These are phyloP conservation scores for Hypoxylon lenormandii DNA, from an alignment of 495 filamentous ascomycete genomes.

Conservation along the genomic window DNA sequence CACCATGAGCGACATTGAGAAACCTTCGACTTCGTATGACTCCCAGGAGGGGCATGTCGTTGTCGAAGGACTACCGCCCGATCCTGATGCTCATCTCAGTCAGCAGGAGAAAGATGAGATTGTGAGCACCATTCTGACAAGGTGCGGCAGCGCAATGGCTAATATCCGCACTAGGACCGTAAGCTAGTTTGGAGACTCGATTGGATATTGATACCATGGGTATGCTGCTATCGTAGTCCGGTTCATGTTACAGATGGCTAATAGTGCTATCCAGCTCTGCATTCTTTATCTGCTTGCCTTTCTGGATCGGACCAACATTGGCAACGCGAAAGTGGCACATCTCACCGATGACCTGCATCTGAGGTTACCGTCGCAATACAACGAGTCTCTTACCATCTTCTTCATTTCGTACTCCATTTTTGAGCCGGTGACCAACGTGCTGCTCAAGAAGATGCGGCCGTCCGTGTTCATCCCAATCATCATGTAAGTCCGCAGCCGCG, in stretches of 20 bases:
- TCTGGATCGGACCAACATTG: conserved; percentile 84
- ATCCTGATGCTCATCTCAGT: conserved; percentile 76
- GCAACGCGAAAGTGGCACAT: conserved; percentile 87
- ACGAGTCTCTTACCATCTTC: conserved; percentile 82
- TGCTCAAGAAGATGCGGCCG: conserved; percentile 78
- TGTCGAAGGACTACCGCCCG: conserved; percentile 50
- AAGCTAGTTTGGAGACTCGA: conserved; percentile 77
- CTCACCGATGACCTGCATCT: conserved; percentile 70
- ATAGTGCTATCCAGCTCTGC: conserved; percentile 65
- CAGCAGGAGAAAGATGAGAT: conserved; percentile 74
- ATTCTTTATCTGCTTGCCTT: conserved; percentile 88
- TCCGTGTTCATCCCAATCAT: conserved; percentile 72
- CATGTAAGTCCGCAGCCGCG: conserved; percentile 69
- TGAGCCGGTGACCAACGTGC: conserved; percentile 87
- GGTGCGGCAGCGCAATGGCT: conserved; percentile 5
- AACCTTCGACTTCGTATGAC: conserved; percentile 48
- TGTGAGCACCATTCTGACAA: conserved; percentile 60
- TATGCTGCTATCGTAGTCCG: conserved; percentile 43
- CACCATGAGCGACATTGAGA: conserved; percentile 52
- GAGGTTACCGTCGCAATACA: conserved; percentile 69
- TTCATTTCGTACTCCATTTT: conserved; percentile 91
- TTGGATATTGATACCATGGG: conserved; percentile 78
- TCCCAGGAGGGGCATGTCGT: conserved; percentile 50
- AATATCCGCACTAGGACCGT: conserved; percentile 65
- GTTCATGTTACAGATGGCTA: conserved; percentile 5